A percentile compares a stretch with the other conserved stretches of the same genome.
These are phyloP conservation scores for Paracoccidioides brasiliensis DNA, from an alignment of 2,329 filamentous ascomycete species.

Conservation along the genomic window DNA sequence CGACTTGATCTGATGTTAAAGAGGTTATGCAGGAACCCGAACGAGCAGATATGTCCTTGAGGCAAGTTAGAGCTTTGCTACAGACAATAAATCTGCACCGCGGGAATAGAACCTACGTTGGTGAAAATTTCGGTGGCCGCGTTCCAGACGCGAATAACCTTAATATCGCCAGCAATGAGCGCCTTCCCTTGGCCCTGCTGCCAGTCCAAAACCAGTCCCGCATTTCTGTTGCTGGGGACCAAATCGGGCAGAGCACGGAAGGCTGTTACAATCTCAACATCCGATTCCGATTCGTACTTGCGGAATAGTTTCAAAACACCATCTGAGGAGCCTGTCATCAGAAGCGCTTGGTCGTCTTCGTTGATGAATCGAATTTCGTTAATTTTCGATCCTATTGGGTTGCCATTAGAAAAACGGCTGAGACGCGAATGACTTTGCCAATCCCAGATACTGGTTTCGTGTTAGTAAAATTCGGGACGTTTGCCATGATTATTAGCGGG, in stretches of 20 bases:
- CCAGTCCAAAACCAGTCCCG: slow-evolving; percentile 96
- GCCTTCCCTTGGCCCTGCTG: slow-evolving; percentile 93
- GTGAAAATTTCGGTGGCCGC: slow-evolving; percentile 85
- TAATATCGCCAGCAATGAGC: slow-evolving; percentile 90
- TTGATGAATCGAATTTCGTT: slow-evolving; percentile 97
- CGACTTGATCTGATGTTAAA: slow-evolving; percentile 92
- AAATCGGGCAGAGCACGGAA: slow-evolving; percentile 91
- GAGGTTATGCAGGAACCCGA: slow-evolving; percentile 94
- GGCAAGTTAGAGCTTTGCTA: slow-evolving; percentile 4
- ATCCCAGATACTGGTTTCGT: slow-evolving; percentile 59
- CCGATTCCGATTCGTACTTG: slow-evolving; percentile 66
- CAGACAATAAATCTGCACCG: background rate
- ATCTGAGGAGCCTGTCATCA: slow-evolving; percentile 92
- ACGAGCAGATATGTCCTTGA: slow-evolving; percentile 74
- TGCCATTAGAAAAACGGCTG: slow-evolving; percentile 84
- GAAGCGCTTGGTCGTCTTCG: slow-evolving; percentile 86
- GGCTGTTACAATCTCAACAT: slow-evolving; percentile 73
- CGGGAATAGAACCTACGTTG: slow-evolving; percentile 37
- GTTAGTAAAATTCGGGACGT: slow-evolving; percentile 6
- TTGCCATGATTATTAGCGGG: slow-evolving; percentile 6
- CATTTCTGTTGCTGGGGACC: slow-evolving; percentile 85
- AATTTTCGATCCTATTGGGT: slow-evolving; percentile 79
- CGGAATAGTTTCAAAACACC: slow-evolving; percentile 88
- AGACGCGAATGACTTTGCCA: slow-evolving; percentile 67
- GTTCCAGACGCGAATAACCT: slow-evolving; percentile 93